Percentiles rank a stretch among this genome's conserved stretches.
Conservation (phyloP, 31 red algal genomes). For the Odonthalia washingtoniensis region DNA sequence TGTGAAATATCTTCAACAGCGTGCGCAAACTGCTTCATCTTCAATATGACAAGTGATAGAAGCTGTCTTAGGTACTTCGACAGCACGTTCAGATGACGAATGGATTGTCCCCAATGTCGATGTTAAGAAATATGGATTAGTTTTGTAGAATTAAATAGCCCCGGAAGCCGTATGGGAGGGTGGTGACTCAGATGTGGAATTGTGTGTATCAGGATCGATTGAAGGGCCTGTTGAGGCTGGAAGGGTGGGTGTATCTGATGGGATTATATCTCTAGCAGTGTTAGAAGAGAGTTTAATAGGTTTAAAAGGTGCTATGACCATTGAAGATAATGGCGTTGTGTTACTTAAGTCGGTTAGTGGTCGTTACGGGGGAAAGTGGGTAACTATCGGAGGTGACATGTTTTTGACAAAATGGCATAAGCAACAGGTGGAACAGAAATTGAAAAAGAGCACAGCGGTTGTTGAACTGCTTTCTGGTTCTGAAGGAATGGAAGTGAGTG, state of each 20-base stretch:
- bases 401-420: slow-evolving; percentile 59
- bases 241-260: slow-evolving; percentile 38
- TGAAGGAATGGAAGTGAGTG: neutral
- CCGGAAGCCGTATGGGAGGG: slow-evolving; percentile 61
- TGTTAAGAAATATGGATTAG: slow-evolving; percentile 57
- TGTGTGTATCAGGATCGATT: slow-evolving; percentile 57
- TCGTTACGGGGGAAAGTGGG: slow-evolving; percentile 45
- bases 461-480: neutral
- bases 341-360: slow-evolving; percentile 35
- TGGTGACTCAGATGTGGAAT: slow-evolving; percentile 52
- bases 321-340: slow-evolving; percentile 53
- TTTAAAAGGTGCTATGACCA: slow-evolving; percentile 47
- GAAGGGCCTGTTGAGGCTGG: slow-evolving; percentile 42
- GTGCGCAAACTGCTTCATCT: slow-evolving; percentile 29
- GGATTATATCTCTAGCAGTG: slow-evolving; percentile 29
- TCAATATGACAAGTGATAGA: slow-evolving; percentile 37
- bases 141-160: slow-evolving; percentile 48
- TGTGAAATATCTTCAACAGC: slow-evolving; percentile 43
- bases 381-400: slow-evolving; percentile 54
- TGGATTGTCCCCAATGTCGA: slow-evolving; percentile 62
- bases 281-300: slow-evolving; percentile 28
- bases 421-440: neutral
- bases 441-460: neutral
- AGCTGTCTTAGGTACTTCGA: slow-evolving; percentile 51
- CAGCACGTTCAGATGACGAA: slow-evolving; percentile 58